Evolutionary conservation across 2,329 filamentous ascomycete species (phyloP).

Genomic region (Sclerotiophoma versabilis): DNA sequence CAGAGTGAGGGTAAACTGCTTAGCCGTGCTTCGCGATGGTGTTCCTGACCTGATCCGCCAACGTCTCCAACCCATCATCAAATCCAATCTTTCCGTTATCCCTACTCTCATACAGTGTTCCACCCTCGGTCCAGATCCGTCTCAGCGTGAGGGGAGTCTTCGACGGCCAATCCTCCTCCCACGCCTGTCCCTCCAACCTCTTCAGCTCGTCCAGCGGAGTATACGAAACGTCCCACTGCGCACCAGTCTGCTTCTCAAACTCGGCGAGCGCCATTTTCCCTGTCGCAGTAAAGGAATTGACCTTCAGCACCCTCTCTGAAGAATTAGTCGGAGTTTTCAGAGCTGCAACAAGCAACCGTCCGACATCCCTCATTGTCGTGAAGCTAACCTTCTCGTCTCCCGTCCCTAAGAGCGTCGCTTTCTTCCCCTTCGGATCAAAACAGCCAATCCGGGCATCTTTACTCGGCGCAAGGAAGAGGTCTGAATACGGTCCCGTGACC

Average conservation of each 20-base stretch:
- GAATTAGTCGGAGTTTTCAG: conserved; percentile 60
- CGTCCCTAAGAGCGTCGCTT: conserved; percentile 67
- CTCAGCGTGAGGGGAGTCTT: conserved; percentile 68
- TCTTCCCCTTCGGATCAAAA: conserved; percentile 65
- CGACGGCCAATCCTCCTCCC: conserved; percentile 59
- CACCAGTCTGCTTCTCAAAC: conserved; percentile 70
- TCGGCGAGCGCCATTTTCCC: conserved; percentile 69
- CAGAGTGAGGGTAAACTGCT: too few relatives aligned
- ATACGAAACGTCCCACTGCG: conserved; percentile 62
- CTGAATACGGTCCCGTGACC: conserved; percentile 73
- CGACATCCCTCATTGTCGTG: conserved; percentile 75
- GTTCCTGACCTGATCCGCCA: conserved; percentile 57
- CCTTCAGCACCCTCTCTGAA: conserved; percentile 64
- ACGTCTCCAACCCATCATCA: conserved; percentile 58
- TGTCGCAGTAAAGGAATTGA: conserved; percentile 75
- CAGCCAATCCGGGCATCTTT: conserved; percentile 58
- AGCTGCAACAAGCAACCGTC: conserved; percentile 69
- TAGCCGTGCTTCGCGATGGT: conserved; percentile 17
- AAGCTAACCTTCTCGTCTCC: conserved; percentile 70
- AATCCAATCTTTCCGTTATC: conserved; percentile 66
- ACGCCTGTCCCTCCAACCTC: conserved; percentile 65
- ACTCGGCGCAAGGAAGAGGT: conserved; percentile 64
- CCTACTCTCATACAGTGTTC: conserved; percentile 72
- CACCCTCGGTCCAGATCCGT: conserved; percentile 76
- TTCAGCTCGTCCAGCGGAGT: conserved; percentile 63